phyloP scores from a whole-genome alignment of 495 filamentous ascomycete species.

The Hypoxylon subgilvum region DNA sequence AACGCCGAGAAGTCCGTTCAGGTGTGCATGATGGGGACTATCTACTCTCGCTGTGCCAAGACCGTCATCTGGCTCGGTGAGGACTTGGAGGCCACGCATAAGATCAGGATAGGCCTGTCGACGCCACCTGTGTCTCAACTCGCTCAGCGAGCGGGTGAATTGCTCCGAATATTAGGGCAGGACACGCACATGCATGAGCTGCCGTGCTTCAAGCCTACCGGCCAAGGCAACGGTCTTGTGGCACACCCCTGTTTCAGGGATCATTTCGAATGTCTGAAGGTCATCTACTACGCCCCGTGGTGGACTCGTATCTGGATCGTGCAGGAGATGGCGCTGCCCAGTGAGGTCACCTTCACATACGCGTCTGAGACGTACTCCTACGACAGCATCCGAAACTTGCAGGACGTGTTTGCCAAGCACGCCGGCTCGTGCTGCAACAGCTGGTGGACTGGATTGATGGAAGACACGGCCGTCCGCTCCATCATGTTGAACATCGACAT shows the following conservation, averaged over 20 bases:
- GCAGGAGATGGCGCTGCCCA: neutral
- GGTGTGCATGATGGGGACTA: slow-evolving; percentile 32
- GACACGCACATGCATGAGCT: neutral
- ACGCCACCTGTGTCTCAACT: neutral
- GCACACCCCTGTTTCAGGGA: neutral
- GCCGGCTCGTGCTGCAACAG: neutral
- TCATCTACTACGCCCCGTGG: neutral
- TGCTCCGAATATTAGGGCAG: neutral
- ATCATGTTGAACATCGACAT: neutral
- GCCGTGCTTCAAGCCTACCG: neutral
- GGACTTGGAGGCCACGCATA: neutral
- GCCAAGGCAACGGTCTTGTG: neutral
- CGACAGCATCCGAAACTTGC: neutral
- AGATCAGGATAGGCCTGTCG: neutral
- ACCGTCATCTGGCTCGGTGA: neutral
- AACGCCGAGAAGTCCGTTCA: slow-evolving; percentile 31
- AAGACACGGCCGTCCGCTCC: neutral
- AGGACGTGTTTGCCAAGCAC: neutral
- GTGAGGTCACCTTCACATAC: neutral
- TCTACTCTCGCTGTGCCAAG: neutral
- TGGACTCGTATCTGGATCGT: neutral
- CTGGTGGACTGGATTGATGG: neutral
- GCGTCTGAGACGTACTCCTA: neutral
- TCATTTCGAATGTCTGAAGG: neutral
- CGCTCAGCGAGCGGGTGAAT: neutral